Conservation (phyloP, 1,139 yeast species). For the Saccharomyces hybrid region DNA sequence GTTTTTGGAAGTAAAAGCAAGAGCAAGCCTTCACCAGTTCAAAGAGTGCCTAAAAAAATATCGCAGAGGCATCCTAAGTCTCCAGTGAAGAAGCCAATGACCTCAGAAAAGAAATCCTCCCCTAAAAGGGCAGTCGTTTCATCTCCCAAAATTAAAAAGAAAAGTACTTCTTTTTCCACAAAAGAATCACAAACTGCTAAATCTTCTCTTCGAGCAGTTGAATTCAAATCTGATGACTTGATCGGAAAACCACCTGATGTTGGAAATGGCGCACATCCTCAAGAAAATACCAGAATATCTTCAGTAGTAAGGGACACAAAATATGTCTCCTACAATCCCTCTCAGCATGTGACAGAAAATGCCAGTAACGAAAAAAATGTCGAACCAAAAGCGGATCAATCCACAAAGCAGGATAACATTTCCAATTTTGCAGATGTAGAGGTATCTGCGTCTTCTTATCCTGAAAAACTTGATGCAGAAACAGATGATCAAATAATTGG, state of each 20-base stretch:
- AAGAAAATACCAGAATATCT: slow-evolving; percentile 9
- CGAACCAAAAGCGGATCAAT: slow-evolving; percentile 1
- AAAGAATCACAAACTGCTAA: neutral
- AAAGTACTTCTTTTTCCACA: neutral
- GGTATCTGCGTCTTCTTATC: neutral
- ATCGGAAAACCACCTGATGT: neutral
- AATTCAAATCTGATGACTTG: neutral
- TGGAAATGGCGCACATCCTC: neutral
- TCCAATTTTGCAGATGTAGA: neutral
- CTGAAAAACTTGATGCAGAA: neutral
- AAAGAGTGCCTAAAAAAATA: neutral
- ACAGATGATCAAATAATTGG: neutral
- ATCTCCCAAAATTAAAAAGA: neutral
- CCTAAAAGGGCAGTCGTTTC: neutral
- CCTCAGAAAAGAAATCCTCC: neutral
- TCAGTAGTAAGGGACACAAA: slow-evolving; percentile 11
- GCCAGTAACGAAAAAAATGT: too few species aligned
- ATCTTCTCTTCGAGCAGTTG: neutral
- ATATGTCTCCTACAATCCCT: neutral
- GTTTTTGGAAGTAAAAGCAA: slow-evolving; percentile 15
- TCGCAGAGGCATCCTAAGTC: neutral
- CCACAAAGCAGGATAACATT: neutral
- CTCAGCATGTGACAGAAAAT: neutral
- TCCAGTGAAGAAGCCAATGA: neutral
- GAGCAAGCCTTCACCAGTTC: slow-evolving; percentile 3